Percentiles rank a stretch among this genome's conserved stretches.
Evolutionary conservation across 1,139 yeast genomes (phyloP).

Genomic region (Cylindricascospora bacillispora): DNA sequence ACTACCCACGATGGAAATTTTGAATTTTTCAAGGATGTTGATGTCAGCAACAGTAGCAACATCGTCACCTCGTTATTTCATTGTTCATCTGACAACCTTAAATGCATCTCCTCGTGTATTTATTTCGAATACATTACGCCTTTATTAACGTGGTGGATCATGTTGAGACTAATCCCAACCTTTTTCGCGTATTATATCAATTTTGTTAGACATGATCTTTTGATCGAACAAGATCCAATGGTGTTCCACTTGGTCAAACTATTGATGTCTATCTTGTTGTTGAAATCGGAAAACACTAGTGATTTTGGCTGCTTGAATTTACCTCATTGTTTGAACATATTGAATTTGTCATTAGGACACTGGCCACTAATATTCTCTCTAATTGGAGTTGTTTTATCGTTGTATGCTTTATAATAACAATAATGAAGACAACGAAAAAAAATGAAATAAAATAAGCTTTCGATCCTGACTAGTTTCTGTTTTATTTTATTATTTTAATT

Average conservation of each 20-base stretch:
- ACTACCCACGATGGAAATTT: not conserved
- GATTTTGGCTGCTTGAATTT: not conserved
- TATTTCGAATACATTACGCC: slow-evolving; percentile 2
- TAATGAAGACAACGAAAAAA: too few species aligned
- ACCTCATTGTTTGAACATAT: slow-evolving; percentile 1
- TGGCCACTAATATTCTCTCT: slow-evolving; percentile 14
- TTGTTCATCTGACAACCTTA: not conserved
- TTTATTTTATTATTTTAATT: not conserved
- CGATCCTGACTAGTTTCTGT: too few species aligned
- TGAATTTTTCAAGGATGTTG: not conserved
- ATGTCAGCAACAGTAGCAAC: too few species aligned
- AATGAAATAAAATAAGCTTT: too few species aligned
- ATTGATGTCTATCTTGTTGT: slow-evolving; percentile 3
- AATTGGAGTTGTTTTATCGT: slow-evolving; percentile 13
- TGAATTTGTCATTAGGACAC: slow-evolving; percentile 10
- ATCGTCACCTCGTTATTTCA: not conserved
- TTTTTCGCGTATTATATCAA: slow-evolving; percentile 20
- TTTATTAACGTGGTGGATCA: slow-evolving; percentile 10
- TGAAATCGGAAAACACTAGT: too few species aligned
- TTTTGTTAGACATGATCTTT: slow-evolving; percentile 21
- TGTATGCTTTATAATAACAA: slow-evolving; percentile 1
- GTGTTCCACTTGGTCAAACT: slow-evolving; percentile 18
- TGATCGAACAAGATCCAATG: slow-evolving; percentile 22
- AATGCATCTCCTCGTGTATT: slow-evolving; percentile 5
- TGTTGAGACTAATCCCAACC: slow-evolving; percentile 14